phyloP scores from a whole-genome alignment of 495 filamentous ascomycete genomes.

The Aspergillus saccharolyticus region DNA sequence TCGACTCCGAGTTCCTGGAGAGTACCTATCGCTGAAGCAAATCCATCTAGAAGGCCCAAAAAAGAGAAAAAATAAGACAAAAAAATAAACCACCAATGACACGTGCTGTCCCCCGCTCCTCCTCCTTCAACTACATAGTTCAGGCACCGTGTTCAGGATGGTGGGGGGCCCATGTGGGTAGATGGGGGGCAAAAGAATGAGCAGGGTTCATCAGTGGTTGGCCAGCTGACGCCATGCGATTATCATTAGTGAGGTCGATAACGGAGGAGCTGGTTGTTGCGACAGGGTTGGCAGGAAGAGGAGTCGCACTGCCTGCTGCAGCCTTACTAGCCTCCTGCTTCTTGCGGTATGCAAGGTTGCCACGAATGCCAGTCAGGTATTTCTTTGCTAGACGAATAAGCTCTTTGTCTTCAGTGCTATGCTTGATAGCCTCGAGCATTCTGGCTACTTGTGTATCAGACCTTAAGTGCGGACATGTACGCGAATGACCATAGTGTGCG shows the following conservation, averaged over 20 bases:
- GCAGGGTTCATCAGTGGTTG: not conserved
- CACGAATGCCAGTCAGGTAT: conserved; percentile 54
- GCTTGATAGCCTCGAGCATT: conserved; percentile 57
- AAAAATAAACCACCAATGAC: not conserved
- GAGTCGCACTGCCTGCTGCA: not conserved
- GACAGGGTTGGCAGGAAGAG: not conserved
- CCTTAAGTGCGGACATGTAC: conserved; percentile 57
- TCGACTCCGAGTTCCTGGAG: not conserved
- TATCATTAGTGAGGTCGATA: conserved; percentile 1
- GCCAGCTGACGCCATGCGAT: not conserved
- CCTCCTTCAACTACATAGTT: not conserved
- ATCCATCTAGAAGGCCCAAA: no score
- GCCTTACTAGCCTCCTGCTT: conserved; percentile 20
- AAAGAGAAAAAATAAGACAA: not conserved
- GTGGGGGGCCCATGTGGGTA: not conserved
- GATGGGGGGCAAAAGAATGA: not conserved
- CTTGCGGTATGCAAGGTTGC: conserved; percentile 43
- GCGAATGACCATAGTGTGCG: conserved; percentile 54
- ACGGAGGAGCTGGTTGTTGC: not conserved
- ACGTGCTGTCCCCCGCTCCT: no score
- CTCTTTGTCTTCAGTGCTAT: conserved; percentile 50
- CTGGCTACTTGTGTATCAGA: conserved; percentile 50
- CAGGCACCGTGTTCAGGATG: not conserved
- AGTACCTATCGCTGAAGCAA: not conserved
- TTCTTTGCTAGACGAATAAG: conserved; percentile 48